Evolutionary conservation across 192 early-diverging fungal genomes (phyloP).

Genomic region (Backusella macrospora): DNA sequence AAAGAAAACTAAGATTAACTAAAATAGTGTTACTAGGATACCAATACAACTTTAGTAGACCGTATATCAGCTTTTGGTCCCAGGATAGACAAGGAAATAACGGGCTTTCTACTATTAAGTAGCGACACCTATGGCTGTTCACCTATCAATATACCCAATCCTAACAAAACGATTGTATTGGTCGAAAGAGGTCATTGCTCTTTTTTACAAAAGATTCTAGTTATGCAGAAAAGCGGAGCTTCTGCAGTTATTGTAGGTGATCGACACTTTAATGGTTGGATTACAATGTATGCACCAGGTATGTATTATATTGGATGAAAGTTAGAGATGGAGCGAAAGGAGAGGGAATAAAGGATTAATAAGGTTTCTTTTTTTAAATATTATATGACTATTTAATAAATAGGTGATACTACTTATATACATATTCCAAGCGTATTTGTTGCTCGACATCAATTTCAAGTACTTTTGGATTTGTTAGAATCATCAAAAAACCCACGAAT

Average conservation of each 20-base stretch:
- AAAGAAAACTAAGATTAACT: neutral
- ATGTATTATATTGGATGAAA: neutral
- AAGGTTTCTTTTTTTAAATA: neutral
- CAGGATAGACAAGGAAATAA: constrained; percentile 62
- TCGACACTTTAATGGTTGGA: constrained; percentile 64
- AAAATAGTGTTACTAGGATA: constrained; percentile 38
- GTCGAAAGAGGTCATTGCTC: constrained; percentile 91
- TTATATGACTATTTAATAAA: constrained; percentile 16
- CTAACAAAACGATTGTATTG: constrained; percentile 67
- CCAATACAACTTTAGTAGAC: constrained; percentile 63
- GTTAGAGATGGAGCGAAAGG: neutral
- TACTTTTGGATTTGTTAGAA: constrained; percentile 49
- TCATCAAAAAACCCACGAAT: constrained; percentile 24
- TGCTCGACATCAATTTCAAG: constrained; percentile 68
- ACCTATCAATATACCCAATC: constrained; percentile 35
- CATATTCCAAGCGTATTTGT: constrained; percentile 90
- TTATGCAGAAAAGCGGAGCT: constrained; percentile 88
- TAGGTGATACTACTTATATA: constrained; percentile 85
- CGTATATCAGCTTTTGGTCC: constrained; percentile 88
- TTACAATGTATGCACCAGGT: constrained; percentile 86
- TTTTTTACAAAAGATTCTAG: constrained; percentile 88
- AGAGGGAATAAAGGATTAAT: neutral
- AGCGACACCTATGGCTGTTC: constrained; percentile 61
- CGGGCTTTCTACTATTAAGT: constrained; percentile 59
- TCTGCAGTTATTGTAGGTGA: constrained; percentile 92